phyloP scores from a whole-genome alignment of 2,329 filamentous ascomycete genomes.

The Aaosphaeria arxii region DNA sequence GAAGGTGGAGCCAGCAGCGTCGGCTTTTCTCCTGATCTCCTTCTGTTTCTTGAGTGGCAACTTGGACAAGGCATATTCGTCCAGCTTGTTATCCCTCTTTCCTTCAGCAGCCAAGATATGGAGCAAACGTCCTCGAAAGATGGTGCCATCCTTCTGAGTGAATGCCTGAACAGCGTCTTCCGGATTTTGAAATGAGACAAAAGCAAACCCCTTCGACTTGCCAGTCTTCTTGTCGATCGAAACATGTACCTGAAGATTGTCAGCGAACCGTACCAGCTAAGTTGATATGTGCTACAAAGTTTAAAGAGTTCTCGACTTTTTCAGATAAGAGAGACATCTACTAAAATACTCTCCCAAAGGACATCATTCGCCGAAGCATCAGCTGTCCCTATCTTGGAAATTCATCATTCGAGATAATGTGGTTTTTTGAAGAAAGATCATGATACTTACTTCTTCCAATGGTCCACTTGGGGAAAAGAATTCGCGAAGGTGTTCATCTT shows the following conservation, averaged over 20 bases:
- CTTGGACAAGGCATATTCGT: slow-evolving; percentile 88
- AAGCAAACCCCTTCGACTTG: slow-evolving; percentile 84
- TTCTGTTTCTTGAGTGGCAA: slow-evolving; percentile 93
- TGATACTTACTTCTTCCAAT: slow-evolving; percentile 76
- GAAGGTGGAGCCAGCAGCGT: slow-evolving; percentile 75
- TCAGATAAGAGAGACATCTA: slow-evolving; percentile 98
- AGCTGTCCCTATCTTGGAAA: slow-evolving; percentile 99
- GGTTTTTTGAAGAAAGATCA: slow-evolving; percentile 6
- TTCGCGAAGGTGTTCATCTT: slow-evolving; percentile 70
- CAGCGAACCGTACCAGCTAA: slow-evolving; percentile 1
- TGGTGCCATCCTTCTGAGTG: slow-evolving; percentile 73
- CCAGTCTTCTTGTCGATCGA: slow-evolving; percentile 69
- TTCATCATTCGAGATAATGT: slow-evolving; percentile 70
- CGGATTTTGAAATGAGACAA: slow-evolving; percentile 73
- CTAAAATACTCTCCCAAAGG: slow-evolving; percentile 97
- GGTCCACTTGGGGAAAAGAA: slow-evolving; percentile 71
- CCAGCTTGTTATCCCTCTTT: slow-evolving; percentile 77
- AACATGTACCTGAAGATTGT: slow-evolving; percentile 71
- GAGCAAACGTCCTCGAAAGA: slow-evolving; percentile 88
- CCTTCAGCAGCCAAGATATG: slow-evolving; percentile 83
- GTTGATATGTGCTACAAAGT: not conserved
- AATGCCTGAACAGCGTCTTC: slow-evolving; percentile 76
- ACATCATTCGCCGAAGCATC: slow-evolving; percentile 91
- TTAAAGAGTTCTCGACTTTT: slow-evolving; percentile 22
- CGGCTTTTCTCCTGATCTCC: slow-evolving; percentile 78